Conservation (phyloP, 2,329 filamentous ascomycete species). For the Kalmusia sp. region DNA sequence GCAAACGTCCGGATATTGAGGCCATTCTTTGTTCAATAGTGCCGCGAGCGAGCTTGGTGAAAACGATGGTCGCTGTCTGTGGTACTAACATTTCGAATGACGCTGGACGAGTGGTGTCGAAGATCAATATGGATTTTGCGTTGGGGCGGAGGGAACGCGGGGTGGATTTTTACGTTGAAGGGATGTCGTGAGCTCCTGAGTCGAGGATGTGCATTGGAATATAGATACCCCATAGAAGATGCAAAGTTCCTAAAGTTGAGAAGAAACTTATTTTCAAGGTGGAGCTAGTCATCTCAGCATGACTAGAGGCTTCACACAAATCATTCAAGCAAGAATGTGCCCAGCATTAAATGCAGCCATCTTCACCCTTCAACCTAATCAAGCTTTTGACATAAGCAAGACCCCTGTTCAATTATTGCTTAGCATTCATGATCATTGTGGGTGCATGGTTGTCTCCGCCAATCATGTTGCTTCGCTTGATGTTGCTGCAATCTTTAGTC, state of each 20-base stretch:
- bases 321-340: too few relatives aligned
- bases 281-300: too few relatives aligned
- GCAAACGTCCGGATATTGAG: conserved; percentile 22
- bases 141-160: conserved; percentile 17
- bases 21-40: conserved; percentile 10
- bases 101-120: conserved; percentile 20
- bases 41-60: conserved; percentile 4
- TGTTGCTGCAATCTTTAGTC: background rate
- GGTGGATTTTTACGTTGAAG: conserved; percentile 28
- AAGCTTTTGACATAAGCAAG: background rate
- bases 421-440: background rate
- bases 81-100: conserved; percentile 21
- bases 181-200: background rate
- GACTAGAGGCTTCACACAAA: too few relatives aligned
- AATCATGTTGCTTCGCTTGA: background rate
- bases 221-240: too few relatives aligned
- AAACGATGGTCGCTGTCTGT: conserved; percentile 32
- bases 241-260: too few relatives aligned
- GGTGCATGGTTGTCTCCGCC: background rate
- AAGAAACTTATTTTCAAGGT: too few relatives aligned
- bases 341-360: too few relatives aligned
- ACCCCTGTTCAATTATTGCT: background rate
- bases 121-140: conserved; percentile 29
- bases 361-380: background rate
- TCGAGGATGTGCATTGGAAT: too few relatives aligned